A percentile compares a stretch with the other conserved stretches of the same genome.
phyloP scores from a whole-genome alignment of 768 basidiomycete genomes.

The Mycena rebaudengoi region DNA sequence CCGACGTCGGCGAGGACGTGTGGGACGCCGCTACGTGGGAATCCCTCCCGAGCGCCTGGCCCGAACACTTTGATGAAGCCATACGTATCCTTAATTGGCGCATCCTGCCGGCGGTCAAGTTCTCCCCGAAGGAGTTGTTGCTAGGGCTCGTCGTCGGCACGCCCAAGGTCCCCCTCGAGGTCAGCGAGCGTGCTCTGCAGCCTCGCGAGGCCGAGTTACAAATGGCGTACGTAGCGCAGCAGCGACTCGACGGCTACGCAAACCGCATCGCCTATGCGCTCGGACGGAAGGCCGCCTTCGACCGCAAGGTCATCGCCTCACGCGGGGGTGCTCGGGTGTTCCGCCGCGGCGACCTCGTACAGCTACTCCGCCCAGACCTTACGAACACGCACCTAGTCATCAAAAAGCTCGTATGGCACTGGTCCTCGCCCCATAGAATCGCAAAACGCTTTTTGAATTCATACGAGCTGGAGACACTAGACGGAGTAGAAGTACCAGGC shows the following conservation, averaged over 20 bases:
- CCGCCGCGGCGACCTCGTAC: conserved; percentile 35
- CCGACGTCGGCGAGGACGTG: background rate
- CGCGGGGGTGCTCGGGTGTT: conserved; percentile 33
- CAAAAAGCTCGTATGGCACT: no score
- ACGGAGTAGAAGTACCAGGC: background rate
- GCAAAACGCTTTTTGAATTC: no score
- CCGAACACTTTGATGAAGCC: conserved; percentile 26
- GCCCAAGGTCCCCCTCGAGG: conserved; percentile 5
- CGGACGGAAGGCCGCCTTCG: no score
- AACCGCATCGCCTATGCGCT: background rate
- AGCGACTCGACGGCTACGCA: conserved; percentile 14
- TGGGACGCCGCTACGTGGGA: conserved; percentile 10
- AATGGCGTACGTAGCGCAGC: conserved; percentile 39
- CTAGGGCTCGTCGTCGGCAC: conserved; percentile 38
- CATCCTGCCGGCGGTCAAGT: conserved; percentile 31
- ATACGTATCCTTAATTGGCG: conserved; percentile 27
- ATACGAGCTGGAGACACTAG: conserved; percentile 24
- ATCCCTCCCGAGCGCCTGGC: conserved; percentile 27
- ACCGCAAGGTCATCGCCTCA: conserved; percentile 18
- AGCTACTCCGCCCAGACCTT: conserved; percentile 39
- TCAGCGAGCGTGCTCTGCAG: no score
- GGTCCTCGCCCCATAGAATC: no score
- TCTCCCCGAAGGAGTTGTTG: conserved; percentile 37
- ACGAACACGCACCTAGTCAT: no score
- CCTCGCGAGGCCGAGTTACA: conserved; percentile 28